Conservation (phyloP, 2,329 filamentous ascomycete species). For the Trichoderma hamatum region DNA sequence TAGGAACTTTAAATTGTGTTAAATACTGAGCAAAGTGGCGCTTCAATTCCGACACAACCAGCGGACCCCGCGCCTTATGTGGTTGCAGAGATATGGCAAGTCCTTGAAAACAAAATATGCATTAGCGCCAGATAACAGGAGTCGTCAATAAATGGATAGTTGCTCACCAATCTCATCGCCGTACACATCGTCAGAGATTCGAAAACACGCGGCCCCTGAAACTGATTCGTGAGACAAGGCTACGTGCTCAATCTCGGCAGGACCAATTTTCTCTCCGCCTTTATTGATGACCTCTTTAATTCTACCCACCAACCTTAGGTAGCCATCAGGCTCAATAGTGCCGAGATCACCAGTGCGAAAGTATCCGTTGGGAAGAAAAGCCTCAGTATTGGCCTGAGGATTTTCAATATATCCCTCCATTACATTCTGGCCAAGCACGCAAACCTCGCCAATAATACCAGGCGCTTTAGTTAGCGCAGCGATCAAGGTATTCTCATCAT, state of each 20-base stretch:
- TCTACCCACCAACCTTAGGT: neutral
- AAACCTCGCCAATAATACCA: neutral
- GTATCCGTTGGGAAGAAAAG: neutral
- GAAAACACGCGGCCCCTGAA: neutral
- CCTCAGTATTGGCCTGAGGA: neutral
- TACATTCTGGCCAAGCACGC: neutral
- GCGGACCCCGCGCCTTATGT: no score
- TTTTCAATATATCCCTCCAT: neutral
- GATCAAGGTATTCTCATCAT: neutral
- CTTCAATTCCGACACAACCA: neutral
- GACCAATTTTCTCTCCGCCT: neutral
- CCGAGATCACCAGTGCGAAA: neutral
- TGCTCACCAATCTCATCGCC: neutral
- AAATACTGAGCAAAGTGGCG: neutral
- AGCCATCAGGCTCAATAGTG: neutral
- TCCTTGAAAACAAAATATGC: neutral
- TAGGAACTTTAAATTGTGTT: neutral
- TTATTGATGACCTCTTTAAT: neutral
- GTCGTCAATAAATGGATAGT: neutral
- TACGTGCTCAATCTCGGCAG: neutral
- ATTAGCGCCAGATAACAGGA: neutral
- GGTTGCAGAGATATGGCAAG: neutral
- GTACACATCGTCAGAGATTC: neutral
- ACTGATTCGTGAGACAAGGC: neutral
- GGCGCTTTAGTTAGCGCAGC: neutral